These are phyloP conservation scores for Penicillium concentricum DNA, from an alignment of 2,329 filamentous ascomycete genomes.

Conservation along the genomic window DNA sequence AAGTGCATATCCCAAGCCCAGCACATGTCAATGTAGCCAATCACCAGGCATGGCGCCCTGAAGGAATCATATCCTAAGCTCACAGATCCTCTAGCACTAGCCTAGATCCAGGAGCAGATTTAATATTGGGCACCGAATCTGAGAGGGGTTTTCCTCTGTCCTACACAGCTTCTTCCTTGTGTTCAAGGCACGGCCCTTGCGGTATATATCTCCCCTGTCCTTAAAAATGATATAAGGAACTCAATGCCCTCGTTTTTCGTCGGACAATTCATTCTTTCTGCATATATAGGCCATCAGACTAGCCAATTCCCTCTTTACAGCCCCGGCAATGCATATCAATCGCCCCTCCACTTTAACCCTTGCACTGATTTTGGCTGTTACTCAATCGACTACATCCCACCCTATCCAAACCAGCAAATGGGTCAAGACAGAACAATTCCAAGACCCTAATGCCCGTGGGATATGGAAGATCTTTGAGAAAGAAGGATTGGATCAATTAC, in stretches of 20 bases:
- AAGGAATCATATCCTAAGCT: background rate
- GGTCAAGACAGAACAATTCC: slow-evolving; percentile 3
- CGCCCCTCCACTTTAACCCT: background rate
- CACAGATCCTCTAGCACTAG: background rate
- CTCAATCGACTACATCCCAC: slow-evolving; percentile 7
- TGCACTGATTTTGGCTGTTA: slow-evolving; percentile 10
- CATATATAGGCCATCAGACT: background rate
- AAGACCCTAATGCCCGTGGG: background rate
- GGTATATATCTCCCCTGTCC: slow-evolving; percentile 8
- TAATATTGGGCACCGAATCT: background rate
- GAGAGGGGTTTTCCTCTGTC: slow-evolving; percentile 7
- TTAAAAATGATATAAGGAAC: slow-evolving; percentile 6
- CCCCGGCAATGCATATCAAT: background rate
- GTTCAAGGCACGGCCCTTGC: slow-evolving; percentile 17
- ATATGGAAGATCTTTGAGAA: slow-evolving; percentile 11
- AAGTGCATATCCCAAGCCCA: slow-evolving; percentile 14
- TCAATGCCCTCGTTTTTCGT: background rate
- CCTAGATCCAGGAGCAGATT: slow-evolving; percentile 9
- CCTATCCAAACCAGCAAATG: slow-evolving; percentile 17
- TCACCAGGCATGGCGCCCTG: background rate
- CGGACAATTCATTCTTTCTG: background rate
- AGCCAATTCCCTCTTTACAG: background rate
- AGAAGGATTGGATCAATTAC: background rate
- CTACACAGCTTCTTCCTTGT: slow-evolving; percentile 11
- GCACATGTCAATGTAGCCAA: slow-evolving; percentile 8